Base-by-base conservation (phyloP, 2,329 filamentous ascomycete species). In the Phialophora verrucosa region DNA sequence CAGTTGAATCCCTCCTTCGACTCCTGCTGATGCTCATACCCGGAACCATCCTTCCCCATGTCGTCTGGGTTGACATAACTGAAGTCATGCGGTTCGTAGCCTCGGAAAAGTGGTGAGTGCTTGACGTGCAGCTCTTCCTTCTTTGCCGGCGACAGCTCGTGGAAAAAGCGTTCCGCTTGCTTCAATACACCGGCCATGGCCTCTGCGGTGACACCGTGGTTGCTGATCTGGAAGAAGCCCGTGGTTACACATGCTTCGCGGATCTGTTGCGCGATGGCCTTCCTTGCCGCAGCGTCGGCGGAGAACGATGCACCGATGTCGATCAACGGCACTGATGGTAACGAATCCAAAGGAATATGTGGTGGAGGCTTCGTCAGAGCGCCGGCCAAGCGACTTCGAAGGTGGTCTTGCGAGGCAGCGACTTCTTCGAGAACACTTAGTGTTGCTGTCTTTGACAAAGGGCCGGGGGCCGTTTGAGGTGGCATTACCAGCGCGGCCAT, bases 181-280 rank as follows among this genome's bases (percentile, higher is more conserved):
- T 78, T 69, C 63, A 86, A 76, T 2, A 82, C 77, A 1, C 74
- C 73, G 10, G 77, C 69, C 68, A 82, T 83, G 14, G 83, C 74
- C 4, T 71, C 65, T 2, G 75, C 64, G 1, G 80, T 73, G 7
- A 87, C 78, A 8, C 79, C 76, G 70, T 86, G 84, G n/a, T 82
- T 81, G 14, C 78, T 77, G 64, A 87, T 80, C 70, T 85, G 83
- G 75, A 87, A 85, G 74, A 86, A 86, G 3, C 84, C 84, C 20
- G 77, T 84, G 70, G 76, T 80, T 23, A 79, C 73, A 66, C 82
- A 84, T 57, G 81, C 80, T 42, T 76, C 71, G 10, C 80, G 77
- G 44, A 84, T 76, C 59, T 80, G 75, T 0, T 68, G 62, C 2
- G 81, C 80, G 1, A 73, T 66, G 14, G 66, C 44, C 20, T 68